Evolutionary conservation across 1,284 basidiomycete genomes (phyloP), one percentile per base, ranked within the genome.

Genomic region (Microbotryomycetes sp.): DNA sequence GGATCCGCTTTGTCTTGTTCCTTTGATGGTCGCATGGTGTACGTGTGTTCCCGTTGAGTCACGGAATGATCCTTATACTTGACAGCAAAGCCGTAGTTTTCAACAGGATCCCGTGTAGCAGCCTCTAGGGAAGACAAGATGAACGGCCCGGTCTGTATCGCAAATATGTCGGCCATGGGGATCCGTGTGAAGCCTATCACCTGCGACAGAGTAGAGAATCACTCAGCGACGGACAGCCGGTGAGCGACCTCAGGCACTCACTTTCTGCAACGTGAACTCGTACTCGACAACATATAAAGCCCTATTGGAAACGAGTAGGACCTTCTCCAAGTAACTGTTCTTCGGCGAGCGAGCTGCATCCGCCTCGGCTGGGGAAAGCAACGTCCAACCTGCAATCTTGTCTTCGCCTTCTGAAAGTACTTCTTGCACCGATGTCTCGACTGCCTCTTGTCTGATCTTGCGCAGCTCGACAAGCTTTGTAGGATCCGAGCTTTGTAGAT

Each of bases 241-340:
- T 42, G 12, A 42, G 36, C 36, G 36, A 19, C 36, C 15, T 26
- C 47, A n/a, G 14, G 28, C 25, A 5, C 28, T 65, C 64, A 92
- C 91, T 75, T 72, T 72, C 52, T 71, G 70, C 12, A 72, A 58
- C n/a, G 64, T 66, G 36, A 65, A 72, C 50, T 72, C 71, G 55
- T 66, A 72, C 4, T 55, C 58, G 47, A 67, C 60, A 54, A 64
- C 42, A 49, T 72, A 73, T 7, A 71, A 23, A 5, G 71, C 70
- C 47, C 64, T 69, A 6, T 50, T 16, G 26, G 62, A 64, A 4
- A 98, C 74, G 0, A 98, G 78, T 7, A 97, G 70, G 3, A 97
- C 85, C 74, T 97, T 97, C 79, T 97, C 93, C 76, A 96, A 92
- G 68, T 88, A 90, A 71, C 84, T 86, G 56, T 86, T 81, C 83